Evolutionary conservation across 441 rosid species (phyloP).

Genomic region (Gossypium gossypioides): DNA sequence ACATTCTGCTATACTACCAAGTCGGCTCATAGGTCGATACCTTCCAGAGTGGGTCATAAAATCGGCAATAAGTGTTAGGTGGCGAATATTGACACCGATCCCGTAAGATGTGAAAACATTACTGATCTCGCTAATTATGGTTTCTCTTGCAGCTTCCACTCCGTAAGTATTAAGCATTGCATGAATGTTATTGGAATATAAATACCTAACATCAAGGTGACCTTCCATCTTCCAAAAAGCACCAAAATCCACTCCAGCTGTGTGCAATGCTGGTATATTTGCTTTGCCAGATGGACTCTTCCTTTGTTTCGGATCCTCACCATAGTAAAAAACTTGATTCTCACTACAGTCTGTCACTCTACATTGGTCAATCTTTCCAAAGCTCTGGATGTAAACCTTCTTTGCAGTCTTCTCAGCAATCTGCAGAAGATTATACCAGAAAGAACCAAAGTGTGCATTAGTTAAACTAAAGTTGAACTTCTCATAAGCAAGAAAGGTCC

Average conservation of each 20-base stretch:
- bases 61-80: constrained; percentile 77
- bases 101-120: constrained; percentile 76
- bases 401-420: constrained; percentile 78
- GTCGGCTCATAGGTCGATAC: constrained; percentile 86
- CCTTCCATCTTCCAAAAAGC: constrained; percentile 69
- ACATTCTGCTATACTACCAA: constrained; percentile 81
- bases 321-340: constrained; percentile 71
- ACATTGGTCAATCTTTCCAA: constrained; percentile 63
- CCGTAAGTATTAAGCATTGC: constrained; percentile 71
- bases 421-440: constrained; percentile 26
- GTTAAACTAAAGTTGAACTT: not conserved
- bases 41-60: constrained; percentile 83
- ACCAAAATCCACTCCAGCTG: constrained; percentile 64
- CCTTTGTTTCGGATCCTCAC: constrained; percentile 65
- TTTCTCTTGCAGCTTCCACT: constrained; percentile 89
- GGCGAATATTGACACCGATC: constrained; percentile 68
- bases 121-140: constrained; percentile 74
- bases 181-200: constrained; percentile 73
- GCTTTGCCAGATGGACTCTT: constrained; percentile 42
- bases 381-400: constrained; percentile 77
- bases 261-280: constrained; percentile 56
- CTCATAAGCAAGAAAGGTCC: not conserved
- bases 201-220: constrained; percentile 57
- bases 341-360: constrained; percentile 42
- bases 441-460: not conserved